Base-by-base conservation (phyloP, 1,284 basidiomycete species). In the Sutorius eximius region DNA sequence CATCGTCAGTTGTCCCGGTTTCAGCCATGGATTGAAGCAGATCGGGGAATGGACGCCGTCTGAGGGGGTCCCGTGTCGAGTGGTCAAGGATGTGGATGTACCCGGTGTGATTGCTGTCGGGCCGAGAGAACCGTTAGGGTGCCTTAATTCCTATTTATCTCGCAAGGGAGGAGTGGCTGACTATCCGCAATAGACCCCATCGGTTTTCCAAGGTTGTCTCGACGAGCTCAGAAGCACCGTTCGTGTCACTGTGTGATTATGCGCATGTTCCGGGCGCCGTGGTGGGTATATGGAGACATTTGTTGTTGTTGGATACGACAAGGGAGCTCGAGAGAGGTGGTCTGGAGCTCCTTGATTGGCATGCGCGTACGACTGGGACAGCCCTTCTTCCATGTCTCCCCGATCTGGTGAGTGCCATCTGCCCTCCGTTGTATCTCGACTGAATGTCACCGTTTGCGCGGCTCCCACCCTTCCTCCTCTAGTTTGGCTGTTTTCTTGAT, bases 261-360 rank as follows among this genome's bases (percentile, higher is more conserved):
- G 47, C 59, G 4, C 55, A 47, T 27, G 54, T 68, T 6, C 59
- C 62, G 3, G 66, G 69, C 0, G 18, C 57, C 15, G 41, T 67
- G 27, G 64, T 20, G 1, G 66, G 68, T 5, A 38, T 71, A 6
- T 71, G 64, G 52, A 30, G 47, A 12, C 66, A 70, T 40, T 15
- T 71, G 7, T 49, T 67, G 30, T 12, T 67, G 29, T 33, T 67
- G n/a, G 69, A 67, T 16, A 61, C 62, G 27, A 67, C 61, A 3
- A 43, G 20, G 29, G 62, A 67, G 30, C 44, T 9, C 1, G 65
- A 30, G 4, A 53, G 44, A 1, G 65, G 63, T 9, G 67, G 67
- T 15, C 29, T 68, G 16, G 64, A 68, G 27, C 56, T 70, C 12
- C 51, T 70, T 11, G 56, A 70, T 40, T 67, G 66, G 68, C 64